Conservation (phyloP, 2,329 filamentous ascomycete genomes). For the Meredithiella fracta region DNA sequence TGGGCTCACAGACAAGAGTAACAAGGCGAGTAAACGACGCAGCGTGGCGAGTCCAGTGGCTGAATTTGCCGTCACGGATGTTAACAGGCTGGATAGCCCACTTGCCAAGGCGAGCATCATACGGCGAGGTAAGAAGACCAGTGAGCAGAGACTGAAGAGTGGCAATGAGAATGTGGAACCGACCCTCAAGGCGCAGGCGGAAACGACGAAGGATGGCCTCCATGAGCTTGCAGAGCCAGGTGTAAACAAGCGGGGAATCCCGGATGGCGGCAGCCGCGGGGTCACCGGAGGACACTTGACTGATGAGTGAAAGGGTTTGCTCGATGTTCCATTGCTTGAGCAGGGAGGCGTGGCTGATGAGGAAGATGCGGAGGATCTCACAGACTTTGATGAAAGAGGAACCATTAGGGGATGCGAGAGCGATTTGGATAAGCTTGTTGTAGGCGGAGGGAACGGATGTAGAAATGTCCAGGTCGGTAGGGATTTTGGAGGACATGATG, state of each 20-base stretch:
- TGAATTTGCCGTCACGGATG: constrained; percentile 14
- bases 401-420: constrained; percentile 9
- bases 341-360: constrained; percentile 32
- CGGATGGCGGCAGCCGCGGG: constrained; percentile 18
- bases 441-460: constrained; percentile 28
- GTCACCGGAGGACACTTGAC: constrained; percentile 26
- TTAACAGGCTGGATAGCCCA: constrained; percentile 18
- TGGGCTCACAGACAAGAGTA: constrained; percentile 43
- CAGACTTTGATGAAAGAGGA: constrained; percentile 24
- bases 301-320: constrained; percentile 25
- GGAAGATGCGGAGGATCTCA: constrained; percentile 28
- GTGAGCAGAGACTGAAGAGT: constrained; percentile 39
- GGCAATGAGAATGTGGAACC: constrained; percentile 41
- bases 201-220: constrained; percentile 43
- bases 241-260: constrained; percentile 25
- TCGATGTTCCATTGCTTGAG: constrained; percentile 46
- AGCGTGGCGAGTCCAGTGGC: constrained; percentile 27
- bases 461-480: constrained; percentile 15
- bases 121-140: constrained; percentile 30
- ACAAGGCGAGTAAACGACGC: constrained; percentile 37
- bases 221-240: constrained; percentile 35
- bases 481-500: not conserved
- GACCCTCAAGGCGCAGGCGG: constrained; percentile 43
- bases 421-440: constrained; percentile 22
- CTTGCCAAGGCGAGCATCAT: constrained; percentile 17